These are phyloP conservation scores for Debaryomyces tyrocola DNA, from an alignment of 805 yeast species.

Conservation along the genomic window DNA sequence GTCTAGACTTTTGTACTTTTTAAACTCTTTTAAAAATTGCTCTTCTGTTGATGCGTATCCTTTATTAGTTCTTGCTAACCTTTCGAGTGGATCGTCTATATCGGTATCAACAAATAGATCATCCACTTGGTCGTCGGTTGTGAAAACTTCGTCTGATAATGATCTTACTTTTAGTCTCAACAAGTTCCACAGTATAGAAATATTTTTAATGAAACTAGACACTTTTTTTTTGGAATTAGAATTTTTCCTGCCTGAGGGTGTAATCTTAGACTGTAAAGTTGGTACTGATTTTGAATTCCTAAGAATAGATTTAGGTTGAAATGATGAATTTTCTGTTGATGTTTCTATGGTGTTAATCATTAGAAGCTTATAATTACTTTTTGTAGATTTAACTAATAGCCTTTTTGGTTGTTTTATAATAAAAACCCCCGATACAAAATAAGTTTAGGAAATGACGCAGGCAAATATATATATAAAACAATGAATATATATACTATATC, in stretches of 20 bases:
- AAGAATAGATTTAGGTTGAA: constrained; percentile 11
- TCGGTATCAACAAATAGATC: constrained; percentile 48
- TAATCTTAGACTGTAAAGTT: neutral
- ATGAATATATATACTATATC: too few species aligned
- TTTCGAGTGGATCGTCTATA: constrained; percentile 29
- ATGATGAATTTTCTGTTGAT: neutral
- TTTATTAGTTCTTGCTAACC: constrained; percentile 13
- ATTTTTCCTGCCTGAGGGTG: constrained; percentile 4
- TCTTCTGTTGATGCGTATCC: constrained; percentile 29
- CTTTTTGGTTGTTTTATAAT: too few species aligned
- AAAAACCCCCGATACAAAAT: too few species aligned
- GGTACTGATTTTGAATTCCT: constrained; percentile 4
- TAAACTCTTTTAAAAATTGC: constrained; percentile 31
- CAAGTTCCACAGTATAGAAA: constrained; percentile 39
- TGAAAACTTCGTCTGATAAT: constrained; percentile 49
- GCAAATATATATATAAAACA: too few species aligned
- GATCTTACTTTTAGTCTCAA: constrained; percentile 34
- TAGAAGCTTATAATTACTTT: neutral
- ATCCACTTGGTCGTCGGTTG: constrained; percentile 49
- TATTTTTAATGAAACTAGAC: constrained; percentile 33
- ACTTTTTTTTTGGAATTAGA: constrained; percentile 8
- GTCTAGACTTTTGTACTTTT: constrained; percentile 31
- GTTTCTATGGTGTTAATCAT: neutral
- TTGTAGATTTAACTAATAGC: too few species aligned
- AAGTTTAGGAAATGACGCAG: too few species aligned